phyloP scores from a whole-genome alignment of 768 basidiomycete species.

The Mycena chlorophos region DNA sequence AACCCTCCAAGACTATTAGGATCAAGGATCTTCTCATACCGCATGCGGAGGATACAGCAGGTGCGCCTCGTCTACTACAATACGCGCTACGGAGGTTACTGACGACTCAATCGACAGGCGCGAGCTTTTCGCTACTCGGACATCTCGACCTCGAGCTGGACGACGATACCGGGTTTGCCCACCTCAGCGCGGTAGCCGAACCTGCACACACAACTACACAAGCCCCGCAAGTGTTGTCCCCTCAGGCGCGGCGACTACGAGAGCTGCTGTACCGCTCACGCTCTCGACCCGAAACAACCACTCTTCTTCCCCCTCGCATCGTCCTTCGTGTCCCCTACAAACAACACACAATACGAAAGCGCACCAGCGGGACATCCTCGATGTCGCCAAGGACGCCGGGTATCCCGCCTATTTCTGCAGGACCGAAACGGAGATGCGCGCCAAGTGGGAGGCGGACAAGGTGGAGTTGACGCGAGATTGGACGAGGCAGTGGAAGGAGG shows the following conservation, averaged over 20 bases:
- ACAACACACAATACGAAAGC: slow-evolving; percentile 27
- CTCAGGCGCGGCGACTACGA: slow-evolving; percentile 7
- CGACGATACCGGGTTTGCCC: slow-evolving; percentile 37
- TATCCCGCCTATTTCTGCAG: slow-evolving; percentile 56
- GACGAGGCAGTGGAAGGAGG: slow-evolving; percentile 78
- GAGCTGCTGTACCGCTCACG: slow-evolving; percentile 30
- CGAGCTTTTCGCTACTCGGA: slow-evolving; percentile 71
- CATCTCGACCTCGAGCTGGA: slow-evolving; percentile 77
- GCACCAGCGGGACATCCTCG: slow-evolving; percentile 47
- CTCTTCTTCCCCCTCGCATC: slow-evolving; percentile 61
- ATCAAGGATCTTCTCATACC: slow-evolving; percentile 79
- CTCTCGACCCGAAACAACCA: slow-evolving; percentile 53
- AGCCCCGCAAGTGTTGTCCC: slow-evolving; percentile 16
- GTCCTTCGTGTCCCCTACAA: slow-evolving; percentile 21
- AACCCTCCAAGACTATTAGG: slow-evolving; percentile 26
- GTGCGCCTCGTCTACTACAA: background rate
- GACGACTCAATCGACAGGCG: slow-evolving; percentile 32
- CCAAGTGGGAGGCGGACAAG: slow-evolving; percentile 70
- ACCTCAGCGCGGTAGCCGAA: slow-evolving; percentile 18
- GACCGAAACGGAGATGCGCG: slow-evolving; percentile 56
- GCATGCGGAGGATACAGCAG: slow-evolving; percentile 58
- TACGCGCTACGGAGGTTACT: background rate
- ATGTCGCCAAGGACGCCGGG: slow-evolving; percentile 48
- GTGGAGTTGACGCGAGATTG: slow-evolving; percentile 70
- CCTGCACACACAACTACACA: slow-evolving; percentile 32